A percentile compares a stretch with the other conserved stretches of the same genome.
Evolutionary conservation across 495 filamentous ascomycete species (phyloP).

Genomic region (Haplographium delicatum): DNA sequence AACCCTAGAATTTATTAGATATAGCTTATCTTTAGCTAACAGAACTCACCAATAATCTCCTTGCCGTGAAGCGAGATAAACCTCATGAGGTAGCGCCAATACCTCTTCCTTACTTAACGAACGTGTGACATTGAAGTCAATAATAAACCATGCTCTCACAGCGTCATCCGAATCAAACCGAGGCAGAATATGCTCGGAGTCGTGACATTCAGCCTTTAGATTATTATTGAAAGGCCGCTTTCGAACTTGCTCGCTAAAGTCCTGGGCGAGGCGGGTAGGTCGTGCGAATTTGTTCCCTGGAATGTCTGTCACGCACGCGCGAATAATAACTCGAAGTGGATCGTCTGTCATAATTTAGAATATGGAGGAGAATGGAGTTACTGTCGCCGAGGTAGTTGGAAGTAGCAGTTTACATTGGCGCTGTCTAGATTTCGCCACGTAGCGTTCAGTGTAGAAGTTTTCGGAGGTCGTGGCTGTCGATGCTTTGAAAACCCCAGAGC

Average conservation of each 20-base stretch:
- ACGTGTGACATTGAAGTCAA: slow-evolving; percentile 5
- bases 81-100: neutral
- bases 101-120: slow-evolving; percentile 5
- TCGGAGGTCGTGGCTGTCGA: no score
- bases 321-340: slow-evolving; percentile 13
- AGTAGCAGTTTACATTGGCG: no score
- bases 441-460: no score
- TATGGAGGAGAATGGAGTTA: no score
- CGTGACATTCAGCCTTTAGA: slow-evolving; percentile 2
- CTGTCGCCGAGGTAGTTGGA: no score
- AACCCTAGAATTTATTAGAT: no score
- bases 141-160: slow-evolving; percentile 10
- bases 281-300: neutral
- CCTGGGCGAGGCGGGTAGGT: neutral
- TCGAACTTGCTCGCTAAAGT: slow-evolving; percentile 6
- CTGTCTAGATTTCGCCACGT: no score
- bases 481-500: no score
- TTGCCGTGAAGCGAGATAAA: slow-evolving; percentile 3
- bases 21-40: slow-evolving; percentile 2
- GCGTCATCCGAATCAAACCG: slow-evolving; percentile 3
- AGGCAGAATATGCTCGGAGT: slow-evolving; percentile 4
- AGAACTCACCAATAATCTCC: slow-evolving; percentile 5
- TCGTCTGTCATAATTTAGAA: neutral
- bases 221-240: slow-evolving; percentile 6
- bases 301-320: slow-evolving; percentile 10